A percentile compares a stretch with the other conserved stretches of the same genome.
Evolutionary conservation across 2,329 filamentous ascomycete species (phyloP).

Genomic region (Pseudogymnoascus sp.): DNA sequence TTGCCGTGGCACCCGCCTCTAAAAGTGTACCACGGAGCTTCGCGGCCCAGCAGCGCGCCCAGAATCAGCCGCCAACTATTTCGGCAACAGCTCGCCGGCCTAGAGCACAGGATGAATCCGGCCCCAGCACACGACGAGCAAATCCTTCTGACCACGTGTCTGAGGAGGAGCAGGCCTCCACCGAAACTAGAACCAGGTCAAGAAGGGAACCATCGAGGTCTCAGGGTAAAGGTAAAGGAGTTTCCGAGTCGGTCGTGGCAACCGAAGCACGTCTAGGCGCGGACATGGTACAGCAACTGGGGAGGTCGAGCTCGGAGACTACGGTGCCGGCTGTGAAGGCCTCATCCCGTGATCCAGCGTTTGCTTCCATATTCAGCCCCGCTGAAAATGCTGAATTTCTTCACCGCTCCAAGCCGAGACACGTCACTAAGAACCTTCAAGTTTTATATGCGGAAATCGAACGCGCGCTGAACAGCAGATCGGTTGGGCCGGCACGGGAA

Average conservation of each 20-base stretch:
- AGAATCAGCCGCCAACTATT: conserved; percentile 37
- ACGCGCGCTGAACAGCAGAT: conserved; percentile 54
- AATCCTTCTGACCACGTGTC: neutral
- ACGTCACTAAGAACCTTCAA: conserved; percentile 48
- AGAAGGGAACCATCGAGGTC: conserved; percentile 9
- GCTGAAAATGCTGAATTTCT: conserved; percentile 45
- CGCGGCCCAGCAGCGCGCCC: conserved; percentile 57
- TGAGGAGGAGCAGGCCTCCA: neutral
- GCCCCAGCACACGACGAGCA: neutral
- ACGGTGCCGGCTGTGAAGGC: neutral
- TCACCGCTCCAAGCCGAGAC: conserved; percentile 49
- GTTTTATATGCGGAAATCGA: conserved; percentile 55
- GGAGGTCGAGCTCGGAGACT: neutral
- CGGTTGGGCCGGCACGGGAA: conserved; percentile 52
- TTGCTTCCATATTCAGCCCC: conserved; percentile 44
- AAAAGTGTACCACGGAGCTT: conserved; percentile 55
- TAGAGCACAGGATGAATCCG: conserved; percentile 1
- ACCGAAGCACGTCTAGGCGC: conserved; percentile 21
- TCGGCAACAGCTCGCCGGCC: neutral
- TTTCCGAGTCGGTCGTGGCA: neutral
- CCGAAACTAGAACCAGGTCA: neutral
- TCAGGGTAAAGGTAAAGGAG: conserved; percentile 12
- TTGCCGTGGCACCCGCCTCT: neutral
- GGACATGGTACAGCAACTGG: conserved; percentile 22
- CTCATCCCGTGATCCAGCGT: neutral